Evolutionary conservation across 2,329 filamentous ascomycete genomes (phyloP).

Genomic region (Sclerotinia subarctica): DNA sequence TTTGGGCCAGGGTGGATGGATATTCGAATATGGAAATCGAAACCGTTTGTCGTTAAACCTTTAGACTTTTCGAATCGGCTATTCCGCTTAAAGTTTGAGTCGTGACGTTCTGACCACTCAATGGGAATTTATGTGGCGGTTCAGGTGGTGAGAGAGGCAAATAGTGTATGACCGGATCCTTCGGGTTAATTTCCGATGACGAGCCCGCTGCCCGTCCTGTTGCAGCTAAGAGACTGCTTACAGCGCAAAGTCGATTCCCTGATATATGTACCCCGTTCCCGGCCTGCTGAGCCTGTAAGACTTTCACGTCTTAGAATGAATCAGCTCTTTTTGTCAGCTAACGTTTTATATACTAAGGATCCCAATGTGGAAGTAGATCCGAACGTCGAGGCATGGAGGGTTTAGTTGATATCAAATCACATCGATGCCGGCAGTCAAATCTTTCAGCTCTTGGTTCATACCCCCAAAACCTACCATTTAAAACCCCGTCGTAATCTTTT

Average conservation of each 20-base stretch:
- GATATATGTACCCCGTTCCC: background rate
- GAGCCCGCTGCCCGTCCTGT: background rate
- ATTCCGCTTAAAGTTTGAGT: constrained; percentile 10
- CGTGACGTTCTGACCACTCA: background rate
- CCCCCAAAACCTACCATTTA: background rate
- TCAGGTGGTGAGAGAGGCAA: background rate
- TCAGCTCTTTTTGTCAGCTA: constrained; percentile 17
- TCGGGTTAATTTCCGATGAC: constrained; percentile 19
- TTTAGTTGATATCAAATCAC: constrained; percentile 7
- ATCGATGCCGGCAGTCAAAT: constrained; percentile 9
- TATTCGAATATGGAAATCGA: background rate
- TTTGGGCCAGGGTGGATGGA: background rate
- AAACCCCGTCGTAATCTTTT: background rate
- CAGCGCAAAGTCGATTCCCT: background rate
- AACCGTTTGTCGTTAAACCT: constrained; percentile 12
- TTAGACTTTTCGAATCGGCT: constrained; percentile 10
- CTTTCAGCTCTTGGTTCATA: constrained; percentile 10
- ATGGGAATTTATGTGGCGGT: background rate
- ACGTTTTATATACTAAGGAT: constrained; percentile 1
- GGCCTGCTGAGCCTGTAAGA: constrained; percentile 4
- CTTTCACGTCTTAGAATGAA: constrained; percentile 4
- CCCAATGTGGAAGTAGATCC: constrained; percentile 16
- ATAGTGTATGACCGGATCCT: constrained; percentile 4
- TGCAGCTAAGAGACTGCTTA: constrained; percentile 2
- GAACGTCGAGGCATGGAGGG: constrained; percentile 3